A percentile compares a stretch with the other conserved stretches of the same genome.
Conservation (phyloP, 1,284 basidiomycete genomes). For the Ceraceosorus bombacis region DNA sequence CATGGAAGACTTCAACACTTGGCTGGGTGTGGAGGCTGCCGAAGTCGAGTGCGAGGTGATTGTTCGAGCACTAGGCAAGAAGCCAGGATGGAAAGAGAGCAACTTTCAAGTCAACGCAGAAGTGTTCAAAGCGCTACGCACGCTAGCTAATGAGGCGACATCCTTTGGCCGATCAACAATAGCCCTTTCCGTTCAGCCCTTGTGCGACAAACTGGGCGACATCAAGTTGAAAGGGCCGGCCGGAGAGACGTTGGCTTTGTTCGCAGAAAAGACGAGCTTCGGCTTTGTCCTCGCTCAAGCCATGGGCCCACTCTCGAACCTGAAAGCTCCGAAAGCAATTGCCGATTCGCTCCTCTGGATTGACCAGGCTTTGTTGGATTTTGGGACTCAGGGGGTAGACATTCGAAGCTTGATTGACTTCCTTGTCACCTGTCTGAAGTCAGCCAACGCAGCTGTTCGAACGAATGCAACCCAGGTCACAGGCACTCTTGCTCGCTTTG, state of each 20-base stretch:
- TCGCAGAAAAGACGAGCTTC: constrained; percentile 85
- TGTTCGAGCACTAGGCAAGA: constrained; percentile 82
- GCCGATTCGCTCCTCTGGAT: constrained; percentile 88
- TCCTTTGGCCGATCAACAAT: constrained; percentile 78
- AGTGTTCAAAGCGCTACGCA: constrained; percentile 45
- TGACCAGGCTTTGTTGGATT: constrained; percentile 78
- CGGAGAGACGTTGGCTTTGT: constrained; percentile 73
- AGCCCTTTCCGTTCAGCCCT: constrained; percentile 72
- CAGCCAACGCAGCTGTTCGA: constrained; percentile 87
- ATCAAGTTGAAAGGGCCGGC: constrained; percentile 94
- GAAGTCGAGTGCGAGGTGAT: constrained; percentile 79
- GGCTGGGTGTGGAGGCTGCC: constrained; percentile 66
- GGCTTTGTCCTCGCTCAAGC: constrained; percentile 87
- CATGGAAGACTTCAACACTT: constrained; percentile 73
- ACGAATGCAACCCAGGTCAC: constrained; percentile 90
- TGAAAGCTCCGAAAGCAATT: constrained; percentile 89
- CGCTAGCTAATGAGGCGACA: constrained; percentile 70
- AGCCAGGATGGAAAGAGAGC: constrained; percentile 89
- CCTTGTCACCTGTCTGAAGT: constrained; percentile 75
- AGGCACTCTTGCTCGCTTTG: constrained; percentile 83
- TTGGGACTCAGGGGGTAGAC: constrained; percentile 80
- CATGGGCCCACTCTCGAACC: constrained; percentile 19
- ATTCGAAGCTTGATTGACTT: constrained; percentile 82
- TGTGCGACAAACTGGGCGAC: constrained; percentile 92
- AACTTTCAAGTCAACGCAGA: constrained; percentile 69